phyloP scores from a whole-genome alignment of 257 asterid species.

The Jacaranda mimosifolia region DNA sequence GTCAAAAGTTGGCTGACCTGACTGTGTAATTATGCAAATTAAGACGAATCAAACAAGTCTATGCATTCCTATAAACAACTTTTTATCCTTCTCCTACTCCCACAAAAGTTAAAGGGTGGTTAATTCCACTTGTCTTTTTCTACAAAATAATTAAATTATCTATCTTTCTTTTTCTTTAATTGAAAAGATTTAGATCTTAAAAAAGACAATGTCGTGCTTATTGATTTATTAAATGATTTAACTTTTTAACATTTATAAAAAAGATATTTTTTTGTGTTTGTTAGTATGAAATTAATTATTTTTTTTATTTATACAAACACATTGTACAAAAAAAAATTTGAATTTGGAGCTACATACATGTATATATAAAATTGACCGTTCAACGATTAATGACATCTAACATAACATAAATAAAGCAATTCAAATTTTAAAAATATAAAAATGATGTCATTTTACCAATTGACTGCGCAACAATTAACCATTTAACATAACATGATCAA shows the following conservation, averaged over 20 bases:
- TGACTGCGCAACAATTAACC: no score
- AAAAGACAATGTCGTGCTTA: not conserved
- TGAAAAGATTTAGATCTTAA: not conserved
- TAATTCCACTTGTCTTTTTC: not conserved
- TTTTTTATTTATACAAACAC: no score
- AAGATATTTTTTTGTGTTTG: not conserved
- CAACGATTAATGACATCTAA: no score
- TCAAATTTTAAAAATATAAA: no score
- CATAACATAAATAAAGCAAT: no score
- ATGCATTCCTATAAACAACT: not conserved
- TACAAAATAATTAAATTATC: not conserved
- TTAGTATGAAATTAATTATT: not conserved
- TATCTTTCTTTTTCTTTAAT: no score
- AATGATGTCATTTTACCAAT: no score
- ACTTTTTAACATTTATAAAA: no score
- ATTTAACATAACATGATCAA: no score
- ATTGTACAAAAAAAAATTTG: no score
- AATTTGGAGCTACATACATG: no score
- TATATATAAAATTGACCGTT: no score
- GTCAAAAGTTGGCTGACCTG: slow-evolving; percentile 25
- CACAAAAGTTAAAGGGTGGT: not conserved
- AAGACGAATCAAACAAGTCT: not conserved
- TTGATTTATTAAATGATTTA: not conserved
- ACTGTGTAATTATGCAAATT: not conserved
- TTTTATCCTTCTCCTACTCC: slow-evolving; percentile 1